Base-by-base conservation (phyloP, 116 monocot genomes). In the Zostera marina region DNA sequence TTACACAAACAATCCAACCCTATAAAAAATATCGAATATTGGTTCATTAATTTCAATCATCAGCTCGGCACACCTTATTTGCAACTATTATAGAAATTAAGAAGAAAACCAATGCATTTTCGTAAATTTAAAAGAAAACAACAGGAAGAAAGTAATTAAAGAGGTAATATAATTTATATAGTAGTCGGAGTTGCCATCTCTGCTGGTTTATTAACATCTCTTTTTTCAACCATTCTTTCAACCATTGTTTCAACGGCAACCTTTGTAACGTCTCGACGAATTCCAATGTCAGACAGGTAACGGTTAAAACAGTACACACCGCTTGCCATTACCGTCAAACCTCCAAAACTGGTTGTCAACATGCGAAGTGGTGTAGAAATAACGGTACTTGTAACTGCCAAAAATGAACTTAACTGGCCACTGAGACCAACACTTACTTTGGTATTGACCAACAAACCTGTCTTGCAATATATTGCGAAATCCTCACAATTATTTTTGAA, bases 401-500 rank as follows among this genome's bases (percentile, higher is more conserved):
- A 51, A 11, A 87, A 8, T 2, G 80, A 83, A 16, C 66, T 44
- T 51, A 79, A 24, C 68, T 92, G 92, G 40, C 92, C 84, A 40
- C 92, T 92, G 8, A 84, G 58, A 0, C 77, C 82, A 1, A 74
- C 70, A 19, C 77, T 72, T 52, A 56, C 69, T 5, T 32, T 16
- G 2, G 76, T 79, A 39, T 11, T 65, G n/a, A 82, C 68, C 22
- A 88, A 70, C 46, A 88, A 73, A 38, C 88, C 84, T 2, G 94
- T 93, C 66, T 88, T 93, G 67, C 93, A 93, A 52, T 92, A 92
- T 19, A 92, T 79, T 14, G 93, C 93, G 41, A 93, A 93, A 66
- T 93, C 88, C 81, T 94, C 94, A 24, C 94, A 94, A 65, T 94
- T 94, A 75, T 88, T 94, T 69, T 77, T 81, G 73, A 88, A 88